These are phyloP conservation scores for Leccinum arenicola DNA, from an alignment of 768 basidiomycete genomes.

Conservation along the genomic window DNA sequence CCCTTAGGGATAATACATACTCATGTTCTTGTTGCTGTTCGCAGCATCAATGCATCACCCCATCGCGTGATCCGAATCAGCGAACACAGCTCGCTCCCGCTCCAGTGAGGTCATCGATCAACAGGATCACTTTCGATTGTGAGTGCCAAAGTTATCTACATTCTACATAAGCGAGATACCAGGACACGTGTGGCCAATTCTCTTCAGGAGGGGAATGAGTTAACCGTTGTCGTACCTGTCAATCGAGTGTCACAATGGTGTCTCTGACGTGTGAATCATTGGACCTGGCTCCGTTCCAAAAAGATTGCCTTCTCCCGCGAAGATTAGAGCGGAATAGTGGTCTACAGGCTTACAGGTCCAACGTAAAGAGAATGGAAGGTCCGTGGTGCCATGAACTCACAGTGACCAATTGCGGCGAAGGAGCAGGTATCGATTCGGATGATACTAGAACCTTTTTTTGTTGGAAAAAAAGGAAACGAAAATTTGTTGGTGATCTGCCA, in stretches of 20 bases:
- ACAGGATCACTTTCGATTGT: neutral
- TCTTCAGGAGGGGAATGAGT: conserved; percentile 6
- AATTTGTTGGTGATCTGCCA: neutral
- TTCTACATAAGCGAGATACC: conserved; percentile 7
- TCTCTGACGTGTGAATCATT: conserved; percentile 19
- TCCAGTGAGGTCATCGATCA: conserved; percentile 15
- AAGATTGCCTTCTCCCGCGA: conserved; percentile 27
- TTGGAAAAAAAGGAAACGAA: neutral
- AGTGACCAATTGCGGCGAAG: neutral
- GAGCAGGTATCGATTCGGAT: neutral
- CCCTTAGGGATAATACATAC: conserved; percentile 1
- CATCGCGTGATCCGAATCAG: neutral
- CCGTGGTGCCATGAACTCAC: neutral
- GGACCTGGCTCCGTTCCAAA: conserved; percentile 6
- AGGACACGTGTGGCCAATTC: conserved; percentile 6
- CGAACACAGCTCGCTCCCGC: neutral
- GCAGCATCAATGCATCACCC: neutral
- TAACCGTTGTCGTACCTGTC: conserved; percentile 10
- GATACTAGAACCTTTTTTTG: neutral
- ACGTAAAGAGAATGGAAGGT: neutral
- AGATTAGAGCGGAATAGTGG: conserved; percentile 12
- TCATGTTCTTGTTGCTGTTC: neutral
- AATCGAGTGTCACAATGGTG: neutral
- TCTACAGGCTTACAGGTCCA: neutral
- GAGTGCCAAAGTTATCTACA: conserved; percentile 1